Percentiles rank a stretch among this genome's conserved stretches.
Evolutionary conservation across 148 eudicot species (phyloP).

Genomic region (Rheum nobile): DNA sequence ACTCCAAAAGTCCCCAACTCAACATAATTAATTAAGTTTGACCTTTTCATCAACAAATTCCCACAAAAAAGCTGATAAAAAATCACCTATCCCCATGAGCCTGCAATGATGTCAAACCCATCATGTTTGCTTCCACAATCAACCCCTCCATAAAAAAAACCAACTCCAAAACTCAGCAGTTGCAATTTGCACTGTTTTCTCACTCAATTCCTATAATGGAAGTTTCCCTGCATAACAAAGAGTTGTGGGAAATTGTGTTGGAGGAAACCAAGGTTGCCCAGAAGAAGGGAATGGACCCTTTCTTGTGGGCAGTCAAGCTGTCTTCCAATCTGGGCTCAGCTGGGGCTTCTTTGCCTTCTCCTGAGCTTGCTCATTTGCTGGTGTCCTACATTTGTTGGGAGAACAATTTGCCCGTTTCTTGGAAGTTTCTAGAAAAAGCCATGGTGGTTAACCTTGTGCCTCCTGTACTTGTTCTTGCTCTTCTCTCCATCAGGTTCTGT

Average conservation of each 20-base stretch:
- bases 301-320: constrained; percentile 63
- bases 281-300: constrained; percentile 61
- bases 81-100: not conserved
- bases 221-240: constrained; percentile 12
- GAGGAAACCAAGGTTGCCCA: constrained; percentile 53
- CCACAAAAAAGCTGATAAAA: not conserved
- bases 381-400: constrained; percentile 90
- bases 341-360: constrained; percentile 53
- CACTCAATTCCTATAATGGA: constrained; percentile 26
- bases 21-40: not conserved
- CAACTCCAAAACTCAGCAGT: not conserved
- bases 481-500: constrained; percentile 64
- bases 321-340: constrained; percentile 44
- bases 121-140: not conserved
- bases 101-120: constrained; percentile 5
- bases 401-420: constrained; percentile 61
- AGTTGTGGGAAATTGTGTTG: constrained; percentile 46
- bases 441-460: constrained; percentile 46
- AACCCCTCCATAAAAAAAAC: not conserved
- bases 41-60: constrained; percentile 9
- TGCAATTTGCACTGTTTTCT: not conserved
- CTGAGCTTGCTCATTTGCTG: constrained; percentile 57
- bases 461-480: constrained; percentile 65
- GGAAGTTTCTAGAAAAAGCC: constrained; percentile 86
- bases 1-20: not conserved